Percentiles rank a stretch among this genome's conserved stretches.
Conservation (phyloP, 2,329 filamentous ascomycete species). For the Aspergillus hortae region DNA sequence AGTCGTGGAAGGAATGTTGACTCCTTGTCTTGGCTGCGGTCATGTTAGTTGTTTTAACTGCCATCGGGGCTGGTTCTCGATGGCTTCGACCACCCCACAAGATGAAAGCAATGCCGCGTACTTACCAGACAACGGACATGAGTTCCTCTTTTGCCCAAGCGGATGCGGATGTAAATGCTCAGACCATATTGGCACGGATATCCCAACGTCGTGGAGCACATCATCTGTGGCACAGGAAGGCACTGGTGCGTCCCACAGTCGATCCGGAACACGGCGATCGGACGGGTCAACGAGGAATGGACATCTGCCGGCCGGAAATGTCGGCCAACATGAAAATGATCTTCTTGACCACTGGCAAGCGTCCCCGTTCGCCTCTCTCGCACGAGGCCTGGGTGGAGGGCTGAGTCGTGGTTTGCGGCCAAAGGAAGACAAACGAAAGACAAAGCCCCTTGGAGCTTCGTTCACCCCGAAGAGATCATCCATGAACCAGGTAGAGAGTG, state of each 20-base stretch:
- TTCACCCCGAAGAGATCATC: conserved; percentile 22
- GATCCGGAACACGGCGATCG: conserved; percentile 14
- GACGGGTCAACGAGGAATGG: conserved; percentile 12
- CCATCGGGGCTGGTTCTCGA: conserved; percentile 41
- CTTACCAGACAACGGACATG: conserved; percentile 9
- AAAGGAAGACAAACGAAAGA: conserved; percentile 30
- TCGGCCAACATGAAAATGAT: conserved; percentile 31
- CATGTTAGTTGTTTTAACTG: conserved; percentile 47
- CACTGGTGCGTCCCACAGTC: conserved; percentile 14
- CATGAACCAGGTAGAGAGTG: conserved; percentile 23
- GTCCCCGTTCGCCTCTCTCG: conserved; percentile 39
- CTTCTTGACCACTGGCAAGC: conserved; percentile 32
- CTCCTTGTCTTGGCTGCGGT: conserved; percentile 47
- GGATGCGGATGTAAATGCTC: conserved; percentile 49
- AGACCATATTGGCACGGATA: conserved; percentile 31
- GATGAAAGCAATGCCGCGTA: conserved; percentile 13
- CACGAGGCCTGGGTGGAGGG: conserved; percentile 40
- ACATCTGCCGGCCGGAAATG: conserved; percentile 11
- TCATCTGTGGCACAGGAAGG: conserved; percentile 10
- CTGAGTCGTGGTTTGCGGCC: conserved; percentile 37
- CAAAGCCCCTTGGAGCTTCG: conserved; percentile 10
- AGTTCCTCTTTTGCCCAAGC: conserved; percentile 38
- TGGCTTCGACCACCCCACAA: conserved; percentile 6
- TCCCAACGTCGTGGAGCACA: conserved; percentile 28
- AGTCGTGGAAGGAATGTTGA: conserved; percentile 41